Conservation (phyloP, 1,139 yeast genomes). For the Nadsonia starkeyi-henricii region DNA sequence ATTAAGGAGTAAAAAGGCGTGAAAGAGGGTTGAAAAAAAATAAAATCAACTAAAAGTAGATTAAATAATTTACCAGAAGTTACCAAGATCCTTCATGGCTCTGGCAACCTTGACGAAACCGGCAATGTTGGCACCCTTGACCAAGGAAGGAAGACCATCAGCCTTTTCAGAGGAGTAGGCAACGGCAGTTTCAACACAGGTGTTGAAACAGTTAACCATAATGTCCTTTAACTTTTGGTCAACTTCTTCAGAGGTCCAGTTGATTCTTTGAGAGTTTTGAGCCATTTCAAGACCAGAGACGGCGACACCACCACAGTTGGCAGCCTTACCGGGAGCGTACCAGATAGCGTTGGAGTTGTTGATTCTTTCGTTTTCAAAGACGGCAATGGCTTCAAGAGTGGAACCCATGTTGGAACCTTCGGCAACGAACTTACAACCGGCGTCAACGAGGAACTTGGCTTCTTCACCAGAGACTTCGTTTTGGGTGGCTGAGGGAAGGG, state of each 20-base stretch:
- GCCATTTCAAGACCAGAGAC: conserved; percentile 99
- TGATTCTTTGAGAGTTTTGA: conserved; percentile 89
- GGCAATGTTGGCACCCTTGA: conserved; percentile 98
- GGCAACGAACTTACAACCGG: conserved; percentile 87
- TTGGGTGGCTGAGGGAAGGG: conserved; percentile 96
- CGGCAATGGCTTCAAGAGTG: conserved; percentile 90
- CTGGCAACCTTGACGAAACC: conserved; percentile 97
- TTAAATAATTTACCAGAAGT: conserved; percentile 31
- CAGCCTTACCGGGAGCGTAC: conserved; percentile 99
- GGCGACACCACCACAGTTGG: conserved; percentile 99
- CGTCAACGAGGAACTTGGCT: conserved; percentile 84
- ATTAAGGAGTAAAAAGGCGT: too few relatives aligned
- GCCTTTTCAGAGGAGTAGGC: conserved; percentile 60
- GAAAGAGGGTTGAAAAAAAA: too few relatives aligned
- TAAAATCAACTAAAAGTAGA: too few relatives aligned
- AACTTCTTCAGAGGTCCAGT: conserved; percentile 82
- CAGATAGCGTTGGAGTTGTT: conserved; percentile 50
- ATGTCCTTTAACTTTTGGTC: conserved; percentile 76
- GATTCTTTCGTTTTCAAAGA: conserved; percentile 77
- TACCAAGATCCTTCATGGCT: conserved; percentile 97
- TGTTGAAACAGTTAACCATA: conserved; percentile 87
- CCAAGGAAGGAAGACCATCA: conserved; percentile 74
- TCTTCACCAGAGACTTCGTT: conserved; percentile 95
- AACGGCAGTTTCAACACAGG: conserved; percentile 79
- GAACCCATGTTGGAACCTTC: conserved; percentile 99